Percentiles rank a stretch among this genome's conserved stretches.
Conservation (phyloP, 164 flowering plant genomes). For the Vitis vinifera region ASM3070453v1 NC_081806.1:1394001-1394500, state of each 20-base stretch:
- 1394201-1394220: slow-evolving; percentile 67
- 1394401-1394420: too few relatives aligned
- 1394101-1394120: slow-evolving; percentile 91
- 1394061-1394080: slow-evolving; percentile 69
- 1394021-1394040: slow-evolving; percentile 85
- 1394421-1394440: background rate
- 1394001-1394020: slow-evolving; percentile 64
- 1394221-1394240: slow-evolving; percentile 22
- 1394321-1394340: too few relatives aligned
- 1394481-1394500: slow-evolving; percentile 3
- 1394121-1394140: slow-evolving; percentile 92
- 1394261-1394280: background rate
- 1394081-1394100: slow-evolving; percentile 77
- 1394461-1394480: background rate
- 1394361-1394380: too few relatives aligned
- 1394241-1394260: background rate
- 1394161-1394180: slow-evolving; percentile 80
- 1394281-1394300: background rate
- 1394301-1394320: too few relatives aligned
- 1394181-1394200: slow-evolving; percentile 84
- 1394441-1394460: background rate
- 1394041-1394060: slow-evolving; percentile 75
- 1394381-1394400: too few relatives aligned
- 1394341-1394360: too few relatives aligned
- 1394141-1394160: slow-evolving; percentile 81